phyloP scores from a whole-genome alignment of 768 basidiomycete species.

The Pleurotus platypus region DNA sequence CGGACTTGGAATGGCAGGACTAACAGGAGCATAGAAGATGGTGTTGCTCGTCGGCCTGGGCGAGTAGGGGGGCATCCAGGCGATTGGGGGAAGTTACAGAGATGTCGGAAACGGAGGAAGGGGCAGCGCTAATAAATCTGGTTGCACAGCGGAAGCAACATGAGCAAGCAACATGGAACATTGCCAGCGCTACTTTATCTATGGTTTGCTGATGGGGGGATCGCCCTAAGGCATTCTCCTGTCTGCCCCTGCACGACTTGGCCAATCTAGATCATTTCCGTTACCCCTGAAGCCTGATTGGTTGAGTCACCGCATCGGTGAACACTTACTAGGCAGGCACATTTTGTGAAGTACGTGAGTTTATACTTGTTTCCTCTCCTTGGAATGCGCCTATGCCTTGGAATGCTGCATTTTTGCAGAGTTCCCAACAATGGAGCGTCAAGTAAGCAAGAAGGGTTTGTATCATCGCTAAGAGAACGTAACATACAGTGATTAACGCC shows the following conservation, averaged over 20 bases:
- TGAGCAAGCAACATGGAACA: slow-evolving; percentile 7
- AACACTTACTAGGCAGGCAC: too few species aligned
- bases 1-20: neutral
- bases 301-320: too few species aligned
- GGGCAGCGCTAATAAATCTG: neutral
- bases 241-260: slow-evolving; percentile 1
- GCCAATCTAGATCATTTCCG: neutral
- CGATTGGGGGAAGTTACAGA: neutral
- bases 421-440: too few species aligned
- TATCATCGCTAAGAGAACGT: too few species aligned
- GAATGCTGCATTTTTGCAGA: too few species aligned
- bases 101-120: neutral
- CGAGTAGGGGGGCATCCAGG: slow-evolving; percentile 3
- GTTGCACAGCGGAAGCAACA: neutral
- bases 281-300: too few species aligned
- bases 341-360: too few species aligned
- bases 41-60: slow-evolving; percentile 2
- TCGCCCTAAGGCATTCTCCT: neutral
- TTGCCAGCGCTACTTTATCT: slow-evolving; percentile 2
- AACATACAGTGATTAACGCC: too few species aligned
- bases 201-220: neutral
- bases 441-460: too few species aligned
- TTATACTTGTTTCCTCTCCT: too few species aligned
- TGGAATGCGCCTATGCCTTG: too few species aligned
- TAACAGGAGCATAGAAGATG: slow-evolving; percentile 3